Evolutionary conservation across 345 rosid species (phyloP).

Genomic region (Streptanthus diversifolius): DNA sequence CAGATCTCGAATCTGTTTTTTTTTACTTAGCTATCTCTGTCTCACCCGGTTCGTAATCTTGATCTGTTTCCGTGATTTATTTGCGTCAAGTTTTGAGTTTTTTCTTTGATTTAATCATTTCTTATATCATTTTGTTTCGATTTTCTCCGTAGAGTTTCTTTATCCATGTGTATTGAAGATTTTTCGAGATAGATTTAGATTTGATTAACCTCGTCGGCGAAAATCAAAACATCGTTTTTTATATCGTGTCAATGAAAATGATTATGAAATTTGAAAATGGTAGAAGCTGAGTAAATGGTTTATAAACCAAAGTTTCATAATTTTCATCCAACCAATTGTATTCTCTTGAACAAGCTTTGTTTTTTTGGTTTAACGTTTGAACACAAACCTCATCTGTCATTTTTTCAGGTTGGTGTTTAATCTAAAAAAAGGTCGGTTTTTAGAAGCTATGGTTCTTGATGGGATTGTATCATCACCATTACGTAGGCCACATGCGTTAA

Average conservation of each 20-base stretch:
- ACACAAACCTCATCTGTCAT: neutral
- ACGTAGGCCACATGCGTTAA: constrained; percentile 59
- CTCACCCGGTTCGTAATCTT: constrained; percentile 19
- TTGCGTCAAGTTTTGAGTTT: neutral
- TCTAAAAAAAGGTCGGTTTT: neutral
- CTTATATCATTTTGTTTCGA: neutral
- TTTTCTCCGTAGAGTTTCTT: neutral
- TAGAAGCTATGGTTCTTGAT: constrained; percentile 64
- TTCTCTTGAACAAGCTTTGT: neutral
- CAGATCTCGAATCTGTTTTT: constrained; percentile 13
- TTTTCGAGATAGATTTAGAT: neutral
- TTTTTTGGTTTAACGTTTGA: neutral
- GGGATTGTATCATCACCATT: constrained; percentile 65
- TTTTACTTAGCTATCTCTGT: neutral
- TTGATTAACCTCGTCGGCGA: neutral
- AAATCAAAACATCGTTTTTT: neutral
- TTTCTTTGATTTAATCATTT: neutral
- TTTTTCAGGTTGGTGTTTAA: constrained; percentile 19
- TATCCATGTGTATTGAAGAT: neutral
- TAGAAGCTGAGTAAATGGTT: neutral
- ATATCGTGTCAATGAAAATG: neutral
- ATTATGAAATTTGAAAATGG: neutral
- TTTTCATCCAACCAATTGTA: neutral
- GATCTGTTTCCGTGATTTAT: neutral
- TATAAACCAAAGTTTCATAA: neutral